A percentile compares a stretch with the other conserved stretches of the same genome.
These are phyloP conservation scores for Alternaria consortialis DNA, from an alignment of 2,329 filamentous ascomycete species.

Conservation along the genomic window DNA sequence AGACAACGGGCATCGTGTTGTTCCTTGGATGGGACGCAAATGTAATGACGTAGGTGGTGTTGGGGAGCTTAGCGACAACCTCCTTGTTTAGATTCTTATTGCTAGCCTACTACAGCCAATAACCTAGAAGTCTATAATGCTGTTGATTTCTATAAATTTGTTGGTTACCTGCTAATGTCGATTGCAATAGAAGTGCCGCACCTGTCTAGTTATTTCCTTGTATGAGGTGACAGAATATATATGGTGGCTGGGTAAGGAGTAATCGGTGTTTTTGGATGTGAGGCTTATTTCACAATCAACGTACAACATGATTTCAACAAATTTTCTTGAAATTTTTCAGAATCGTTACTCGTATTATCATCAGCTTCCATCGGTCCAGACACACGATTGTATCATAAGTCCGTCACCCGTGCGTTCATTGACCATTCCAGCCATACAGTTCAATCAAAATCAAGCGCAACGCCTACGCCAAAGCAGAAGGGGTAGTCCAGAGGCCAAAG, in stretches of 20 bases:
- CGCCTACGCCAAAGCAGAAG: slow-evolving; percentile 9
- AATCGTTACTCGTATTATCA: background rate
- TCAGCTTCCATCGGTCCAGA: background rate
- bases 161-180: too few relatives aligned
- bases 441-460: slow-evolving; percentile 7
- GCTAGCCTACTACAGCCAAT: too few relatives aligned
- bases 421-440: background rate
- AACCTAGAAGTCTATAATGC: too few relatives aligned
- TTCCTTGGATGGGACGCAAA: background rate
- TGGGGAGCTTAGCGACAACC: background rate
- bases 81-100: background rate
- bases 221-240: background rate
- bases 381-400: background rate
- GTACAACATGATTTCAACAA: background rate
- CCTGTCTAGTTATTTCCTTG: too few relatives aligned
- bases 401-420: background rate
- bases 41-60: background rate
- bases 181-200: too few relatives aligned
- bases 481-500: slow-evolving; percentile 14
- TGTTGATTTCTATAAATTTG: too few relatives aligned
- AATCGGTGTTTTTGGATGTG: background rate
- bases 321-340: background rate
- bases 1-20: background rate
- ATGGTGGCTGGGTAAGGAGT: background rate
- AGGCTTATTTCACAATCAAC: background rate